Percentiles rank a stretch among this genome's conserved stretches.
Evolutionary conservation across 306 rosid genomes (phyloP).

Genomic region (Pyrus bretschneideri): DNA sequence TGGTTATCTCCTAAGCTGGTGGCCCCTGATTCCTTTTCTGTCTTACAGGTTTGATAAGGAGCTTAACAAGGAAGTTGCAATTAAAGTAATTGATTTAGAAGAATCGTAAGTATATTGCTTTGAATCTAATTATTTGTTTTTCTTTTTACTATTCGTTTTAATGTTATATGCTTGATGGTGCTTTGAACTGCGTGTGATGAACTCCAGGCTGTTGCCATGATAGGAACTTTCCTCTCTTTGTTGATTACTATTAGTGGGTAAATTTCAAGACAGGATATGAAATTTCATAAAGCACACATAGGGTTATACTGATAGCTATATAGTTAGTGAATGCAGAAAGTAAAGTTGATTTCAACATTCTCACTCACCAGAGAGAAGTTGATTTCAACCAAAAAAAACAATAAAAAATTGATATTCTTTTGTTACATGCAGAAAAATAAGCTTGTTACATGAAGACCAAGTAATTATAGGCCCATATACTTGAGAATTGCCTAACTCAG

Average conservation of each 20-base stretch:
- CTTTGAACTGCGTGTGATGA: background rate
- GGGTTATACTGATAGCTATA: background rate
- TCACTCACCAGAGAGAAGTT: no score
- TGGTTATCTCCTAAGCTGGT: slow-evolving; percentile 7
- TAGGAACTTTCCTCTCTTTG: background rate
- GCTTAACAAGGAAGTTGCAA: slow-evolving; percentile 85
- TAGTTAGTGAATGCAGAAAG: background rate
- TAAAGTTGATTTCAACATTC: background rate
- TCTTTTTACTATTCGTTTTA: background rate
- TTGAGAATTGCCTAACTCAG: background rate
- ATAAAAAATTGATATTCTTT: background rate
- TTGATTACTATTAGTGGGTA: background rate
- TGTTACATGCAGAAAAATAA: background rate
- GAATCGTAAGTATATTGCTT: slow-evolving; percentile 74
- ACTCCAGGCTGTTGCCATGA: background rate
- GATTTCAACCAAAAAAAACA: background rate
- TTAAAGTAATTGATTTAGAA: slow-evolving; percentile 97
- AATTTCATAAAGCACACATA: background rate
- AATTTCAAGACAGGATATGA: background rate
- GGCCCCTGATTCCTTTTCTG: slow-evolving; percentile 8
- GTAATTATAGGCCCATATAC: background rate
- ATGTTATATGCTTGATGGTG: background rate
- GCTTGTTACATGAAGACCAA: background rate
- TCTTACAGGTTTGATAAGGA: slow-evolving; percentile 85
- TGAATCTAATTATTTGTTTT: background rate